Base-by-base conservation (phyloP, 2,329 filamentous ascomycete species). In the Arthrobotrys conoides region DNA sequence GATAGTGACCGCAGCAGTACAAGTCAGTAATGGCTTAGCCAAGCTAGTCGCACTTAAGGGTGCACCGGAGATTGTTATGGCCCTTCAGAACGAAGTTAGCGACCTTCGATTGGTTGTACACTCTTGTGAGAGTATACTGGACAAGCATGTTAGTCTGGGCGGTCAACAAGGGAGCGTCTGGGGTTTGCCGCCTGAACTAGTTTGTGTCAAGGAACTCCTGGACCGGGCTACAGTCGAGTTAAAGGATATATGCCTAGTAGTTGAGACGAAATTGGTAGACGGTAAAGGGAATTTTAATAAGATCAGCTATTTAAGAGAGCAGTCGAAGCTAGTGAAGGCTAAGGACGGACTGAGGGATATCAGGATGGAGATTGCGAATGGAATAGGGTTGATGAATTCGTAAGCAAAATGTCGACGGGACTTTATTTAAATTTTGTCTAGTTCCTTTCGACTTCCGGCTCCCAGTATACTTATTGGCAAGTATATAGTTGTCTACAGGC, bases 321-420 rank as follows among this genome's bases (percentile, higher is more conserved):
- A 51, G 8, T 33, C 27, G 12, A 48, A 10, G 9, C 27, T 67
- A 10, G 18, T 18, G 27, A 51, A 53, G 46, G 30, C 63, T 1
- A 67, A 67, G 18, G 46, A 67, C 18, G 46, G 33, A 3, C 14
- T 67, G 2, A 36, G 30, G 20, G 27, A 24, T 36, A 53, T 67
- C 1, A 67, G 63, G 16, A 30, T 67, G n/a, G 63, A 48, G 18
- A 12, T 67, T 38, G 63, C 63, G 10, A 38, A 27, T 24, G 63
- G 46, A 8, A 67, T 67, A n/a, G 46, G 44, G 2, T 33, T 67
- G 27, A 67, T 67, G 27, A 67, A 67, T 41, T 67, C 46, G 63
- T 67, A 38, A 38, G 63, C 53, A n/a, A 41, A 53, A 3, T n/a
- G n/a, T n/a, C n/a, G n/a, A n/a, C n/a, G n/a, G n/a, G n/a, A n/a